These are phyloP conservation scores for Melocanna baccifera DNA, from an alignment of 176 grass and related monocot genomes.

Conservation along the genomic window DNA sequence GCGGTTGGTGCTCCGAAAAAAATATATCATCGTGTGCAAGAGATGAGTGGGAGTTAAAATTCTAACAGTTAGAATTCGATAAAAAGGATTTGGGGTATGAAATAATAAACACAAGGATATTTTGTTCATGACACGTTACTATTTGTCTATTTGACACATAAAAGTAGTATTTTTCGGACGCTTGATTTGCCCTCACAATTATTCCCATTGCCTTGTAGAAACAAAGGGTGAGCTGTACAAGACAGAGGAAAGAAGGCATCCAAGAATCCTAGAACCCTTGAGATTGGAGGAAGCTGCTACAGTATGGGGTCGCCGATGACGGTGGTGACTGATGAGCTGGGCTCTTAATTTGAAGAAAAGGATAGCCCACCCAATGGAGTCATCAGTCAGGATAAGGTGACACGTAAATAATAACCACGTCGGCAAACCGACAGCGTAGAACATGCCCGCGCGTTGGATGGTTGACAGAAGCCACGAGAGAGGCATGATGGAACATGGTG, in stretches of 20 bases:
- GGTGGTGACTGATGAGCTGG: not conserved
- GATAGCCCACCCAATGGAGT: not conserved
- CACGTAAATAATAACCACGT: not conserved
- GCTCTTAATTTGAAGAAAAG: not conserved
- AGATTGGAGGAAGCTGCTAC: not conserved
- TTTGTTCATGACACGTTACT: no score
- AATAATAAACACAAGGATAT: no score
- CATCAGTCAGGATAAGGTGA: slow-evolving; percentile 5
- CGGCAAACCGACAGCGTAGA: slow-evolving; percentile 24
- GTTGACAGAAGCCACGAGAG: slow-evolving; percentile 25
- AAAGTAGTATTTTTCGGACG: no score
- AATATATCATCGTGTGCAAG: no score
- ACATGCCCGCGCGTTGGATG: slow-evolving; percentile 17
- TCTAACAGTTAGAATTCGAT: not conserved
- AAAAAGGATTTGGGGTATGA: not conserved
- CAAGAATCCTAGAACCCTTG: not conserved
- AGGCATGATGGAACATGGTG: not conserved
- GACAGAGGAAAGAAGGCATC: not conserved
- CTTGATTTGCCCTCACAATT: not conserved
- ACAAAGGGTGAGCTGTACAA: not conserved
- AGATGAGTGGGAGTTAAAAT: no score
- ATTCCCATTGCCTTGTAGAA: not conserved
- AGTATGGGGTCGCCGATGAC: not conserved
- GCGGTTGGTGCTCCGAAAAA: no score
- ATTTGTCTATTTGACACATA: no score